phyloP scores from a whole-genome alignment of 2,329 filamentous ascomycete genomes.

The Madurella fahalii region DNA sequence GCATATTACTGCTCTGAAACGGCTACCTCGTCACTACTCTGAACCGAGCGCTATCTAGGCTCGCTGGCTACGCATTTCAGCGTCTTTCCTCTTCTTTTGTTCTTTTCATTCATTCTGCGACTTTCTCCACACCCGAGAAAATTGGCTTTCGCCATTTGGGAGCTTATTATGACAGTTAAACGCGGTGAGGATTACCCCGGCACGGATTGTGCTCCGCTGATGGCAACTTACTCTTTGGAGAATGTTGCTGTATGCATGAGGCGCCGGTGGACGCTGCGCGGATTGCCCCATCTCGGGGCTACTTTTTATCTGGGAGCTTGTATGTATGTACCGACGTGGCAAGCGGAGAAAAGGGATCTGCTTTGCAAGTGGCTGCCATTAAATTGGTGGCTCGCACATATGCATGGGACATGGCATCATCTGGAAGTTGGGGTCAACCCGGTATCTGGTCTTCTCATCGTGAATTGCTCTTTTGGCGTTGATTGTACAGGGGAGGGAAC shows the following conservation, averaged over 20 bases:
- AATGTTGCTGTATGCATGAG: neutral
- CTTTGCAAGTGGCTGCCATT: slow-evolving; percentile 8
- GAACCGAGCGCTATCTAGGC: neutral
- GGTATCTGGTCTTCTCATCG: neutral
- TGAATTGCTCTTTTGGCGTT: slow-evolving; percentile 9
- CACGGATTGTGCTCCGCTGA: no score
- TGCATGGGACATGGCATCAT: slow-evolving; percentile 1
- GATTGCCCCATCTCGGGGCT: neutral
- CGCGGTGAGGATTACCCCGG: neutral
- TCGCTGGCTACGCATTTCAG: neutral
- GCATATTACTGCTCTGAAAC: slow-evolving; percentile 1
- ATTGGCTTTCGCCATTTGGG: slow-evolving; percentile 5
- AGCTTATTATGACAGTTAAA: neutral
- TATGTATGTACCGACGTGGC: neutral
- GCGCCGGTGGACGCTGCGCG: no score
- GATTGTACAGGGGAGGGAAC: slow-evolving; percentile 3
- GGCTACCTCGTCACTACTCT: neutral
- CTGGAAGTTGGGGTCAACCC: slow-evolving; percentile 7
- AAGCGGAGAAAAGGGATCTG: neutral
- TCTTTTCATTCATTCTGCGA: neutral
- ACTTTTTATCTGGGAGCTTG: neutral
- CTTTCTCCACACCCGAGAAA: neutral
- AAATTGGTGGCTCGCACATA: slow-evolving; percentile 2
- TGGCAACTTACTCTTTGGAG: neutral
- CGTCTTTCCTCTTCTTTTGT: neutral